Percentiles rank a stretch among this genome's conserved stretches.
Evolutionary conservation across 1,284 basidiomycete species (phyloP).

Genomic region (Cerioporus squamosus): DNA sequence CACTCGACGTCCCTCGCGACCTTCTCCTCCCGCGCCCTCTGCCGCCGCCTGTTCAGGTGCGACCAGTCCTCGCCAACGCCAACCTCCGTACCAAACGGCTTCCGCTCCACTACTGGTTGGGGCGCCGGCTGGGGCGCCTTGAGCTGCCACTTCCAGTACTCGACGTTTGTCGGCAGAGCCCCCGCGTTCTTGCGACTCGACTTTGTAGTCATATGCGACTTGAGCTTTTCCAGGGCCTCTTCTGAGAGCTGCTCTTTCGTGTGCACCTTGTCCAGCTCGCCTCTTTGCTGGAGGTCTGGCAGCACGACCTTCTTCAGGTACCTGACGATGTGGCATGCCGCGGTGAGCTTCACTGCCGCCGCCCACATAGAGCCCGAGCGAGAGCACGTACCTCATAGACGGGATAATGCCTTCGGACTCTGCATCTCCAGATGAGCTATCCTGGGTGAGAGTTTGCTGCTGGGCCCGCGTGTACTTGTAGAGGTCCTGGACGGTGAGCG

Average conservation of each 20-base stretch:
- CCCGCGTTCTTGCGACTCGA: slow-evolving; percentile 12
- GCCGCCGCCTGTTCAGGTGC: slow-evolving; percentile 59
- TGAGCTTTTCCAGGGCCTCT: slow-evolving; percentile 33
- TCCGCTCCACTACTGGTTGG: slow-evolving; percentile 24
- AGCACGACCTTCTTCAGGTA: slow-evolving; percentile 62
- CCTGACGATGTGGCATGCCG: slow-evolving; percentile 36
- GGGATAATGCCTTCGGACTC: slow-evolving; percentile 42
- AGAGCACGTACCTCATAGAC: slow-evolving; percentile 50
- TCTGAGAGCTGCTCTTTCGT: slow-evolving; percentile 38
- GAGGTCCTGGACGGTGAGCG: slow-evolving; percentile 39
- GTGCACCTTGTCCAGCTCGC: slow-evolving; percentile 50
- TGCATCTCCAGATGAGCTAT: not conserved
- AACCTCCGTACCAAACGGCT: slow-evolving; percentile 44
- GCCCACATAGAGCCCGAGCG: not conserved
- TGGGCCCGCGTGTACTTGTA: slow-evolving; percentile 44
- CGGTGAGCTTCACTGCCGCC: not conserved
- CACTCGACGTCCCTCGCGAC: slow-evolving; percentile 38
- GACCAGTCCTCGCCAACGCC: slow-evolving; percentile 57
- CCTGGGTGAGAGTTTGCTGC: slow-evolving; percentile 21
- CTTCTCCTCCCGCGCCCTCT: slow-evolving; percentile 40
- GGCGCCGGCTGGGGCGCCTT: slow-evolving; percentile 19
- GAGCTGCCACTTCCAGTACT: slow-evolving; percentile 45
- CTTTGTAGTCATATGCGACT: slow-evolving; percentile 29
- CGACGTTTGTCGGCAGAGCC: slow-evolving; percentile 25
- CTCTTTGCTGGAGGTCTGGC: slow-evolving; percentile 43